Evolutionary conservation across 768 basidiomycete genomes (phyloP), one percentile per base, ranked within the genome.

Genomic region (Leccinum truebloodii): DNA sequence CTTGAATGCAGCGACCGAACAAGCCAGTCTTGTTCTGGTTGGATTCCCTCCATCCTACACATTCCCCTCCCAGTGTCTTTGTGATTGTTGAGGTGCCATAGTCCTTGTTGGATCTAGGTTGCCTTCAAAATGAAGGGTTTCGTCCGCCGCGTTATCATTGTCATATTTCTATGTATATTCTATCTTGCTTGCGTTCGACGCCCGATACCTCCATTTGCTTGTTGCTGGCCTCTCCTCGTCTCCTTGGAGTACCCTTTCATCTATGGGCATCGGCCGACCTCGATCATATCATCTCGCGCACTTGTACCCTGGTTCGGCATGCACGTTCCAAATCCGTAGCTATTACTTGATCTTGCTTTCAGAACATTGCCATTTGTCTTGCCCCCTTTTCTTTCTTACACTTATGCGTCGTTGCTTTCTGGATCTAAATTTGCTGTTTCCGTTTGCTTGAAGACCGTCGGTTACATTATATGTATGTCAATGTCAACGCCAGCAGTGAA

Each of bases 281-380:
- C 68, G 78, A 78, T 78, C 79, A 81, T 81, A 81, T 79, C 80
- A 78, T 75, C 75, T 77, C 76, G 78, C 76, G 77, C 84, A 86
- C 64, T 82, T 88, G 86, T 88, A 88, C 84, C 83, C 78, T 84
- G 83, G 81, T 78, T 79, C 78, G 78, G 83, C 84, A 85, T 82
- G 82, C 79, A 78, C 77, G 50, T 60, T 65, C 62, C 58, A 63
- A 30, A 52, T 73, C 75, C 77, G 76, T 71, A 70, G 72, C 71
- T 76, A 71, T 74, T 69, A 67, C 57, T 59, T 61, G 61, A 62
- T 66, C 63, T 72, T 72, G 76, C 77, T 74, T 76, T 76, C 77
- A 62, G 72, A 73, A 74, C 69, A 61, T 35, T 70, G 55, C 48
- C 54, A 44, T 58, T 69, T 59, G 61, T 70, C 61, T 71, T 71